phyloP scores from a whole-genome alignment of 495 filamentous ascomycete species.

The Penicillium roqueforti region DNA sequence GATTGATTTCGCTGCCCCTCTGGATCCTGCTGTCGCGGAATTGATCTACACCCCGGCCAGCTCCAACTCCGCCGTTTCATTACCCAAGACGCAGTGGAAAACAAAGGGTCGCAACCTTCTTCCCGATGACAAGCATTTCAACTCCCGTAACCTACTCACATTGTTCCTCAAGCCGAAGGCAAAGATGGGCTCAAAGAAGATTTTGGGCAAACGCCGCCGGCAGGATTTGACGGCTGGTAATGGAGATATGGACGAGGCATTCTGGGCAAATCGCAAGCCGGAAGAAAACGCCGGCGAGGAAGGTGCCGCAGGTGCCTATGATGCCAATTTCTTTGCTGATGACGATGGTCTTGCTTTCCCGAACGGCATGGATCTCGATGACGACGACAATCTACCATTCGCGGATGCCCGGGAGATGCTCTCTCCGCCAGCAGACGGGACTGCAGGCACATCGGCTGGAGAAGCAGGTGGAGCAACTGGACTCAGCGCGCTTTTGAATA shows the following conservation, averaged over 20 bases:
- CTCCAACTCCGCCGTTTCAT: constrained; percentile 72
- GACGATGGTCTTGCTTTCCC: constrained; percentile 82
- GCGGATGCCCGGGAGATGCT: constrained; percentile 89
- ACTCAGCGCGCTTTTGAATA: constrained; percentile 39
- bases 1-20: constrained; percentile 77
- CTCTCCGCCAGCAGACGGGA: constrained; percentile 60
- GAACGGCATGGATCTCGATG: constrained; percentile 57
- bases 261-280: constrained; percentile 76
- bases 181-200: constrained; percentile 58
- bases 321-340: constrained; percentile 97
- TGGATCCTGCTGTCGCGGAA: constrained; percentile 68
- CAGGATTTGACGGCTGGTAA: constrained; percentile 53
- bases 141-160: constrained; percentile 79
- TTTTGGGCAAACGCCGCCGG: constrained; percentile 31
- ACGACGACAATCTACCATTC: constrained; percentile 81
- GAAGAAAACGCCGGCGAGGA: constrained; percentile 55
- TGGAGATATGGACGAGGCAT: constrained; percentile 84
- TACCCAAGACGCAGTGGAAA: constrained; percentile 92
- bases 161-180: constrained; percentile 95
- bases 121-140: constrained; percentile 98
- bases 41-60: constrained; percentile 78
- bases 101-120: constrained; percentile 89
- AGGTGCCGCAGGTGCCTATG: constrained; percentile 66
- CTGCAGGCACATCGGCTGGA: constrained; percentile 34
- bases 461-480: constrained; percentile 36